These are phyloP conservation scores for Xylariaceae sp. DNA, from an alignment of 2,329 filamentous ascomycete genomes.

Conservation along the genomic window DNA sequence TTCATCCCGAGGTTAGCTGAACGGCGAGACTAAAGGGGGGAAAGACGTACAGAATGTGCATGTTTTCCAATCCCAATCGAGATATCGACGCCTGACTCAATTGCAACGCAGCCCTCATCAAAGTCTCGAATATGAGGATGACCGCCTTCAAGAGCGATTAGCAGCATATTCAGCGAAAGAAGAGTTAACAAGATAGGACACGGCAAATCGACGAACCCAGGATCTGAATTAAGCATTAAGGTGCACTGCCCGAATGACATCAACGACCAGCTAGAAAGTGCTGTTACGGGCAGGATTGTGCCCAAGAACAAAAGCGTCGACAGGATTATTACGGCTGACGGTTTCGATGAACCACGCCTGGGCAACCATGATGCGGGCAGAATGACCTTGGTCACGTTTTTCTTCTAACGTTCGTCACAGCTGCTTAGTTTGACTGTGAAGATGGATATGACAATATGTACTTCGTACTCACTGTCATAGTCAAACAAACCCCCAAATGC, in stretches of 20 bases:
- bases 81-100: constrained; percentile 59
- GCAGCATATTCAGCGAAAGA: not conserved
- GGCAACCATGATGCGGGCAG: constrained; percentile 49
- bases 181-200: not conserved
- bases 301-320: constrained; percentile 61
- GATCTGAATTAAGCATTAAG: constrained; percentile 59
- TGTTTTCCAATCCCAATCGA: constrained; percentile 65
- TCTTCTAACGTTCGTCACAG: constrained; percentile 42
- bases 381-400: constrained; percentile 58
- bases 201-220: constrained; percentile 41
- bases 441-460: constrained; percentile 31
- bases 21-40: no score
- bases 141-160: constrained; percentile 42
- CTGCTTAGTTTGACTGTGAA: constrained; percentile 33
- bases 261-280: constrained; percentile 45
- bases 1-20: no score
- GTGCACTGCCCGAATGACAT: constrained; percentile 54
- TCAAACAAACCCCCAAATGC: constrained; percentile 44
- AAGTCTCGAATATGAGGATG: constrained; percentile 64
- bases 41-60: constrained; percentile 49
- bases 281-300: constrained; percentile 57
- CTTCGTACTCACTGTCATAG: constrained; percentile 42
- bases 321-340: constrained; percentile 48
- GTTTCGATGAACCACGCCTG: constrained; percentile 59
- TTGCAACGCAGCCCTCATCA: constrained; percentile 56